Evolutionary conservation across 176 grass and related monocot species (phyloP).

Genomic region (Lolium multiflorum): DNA sequence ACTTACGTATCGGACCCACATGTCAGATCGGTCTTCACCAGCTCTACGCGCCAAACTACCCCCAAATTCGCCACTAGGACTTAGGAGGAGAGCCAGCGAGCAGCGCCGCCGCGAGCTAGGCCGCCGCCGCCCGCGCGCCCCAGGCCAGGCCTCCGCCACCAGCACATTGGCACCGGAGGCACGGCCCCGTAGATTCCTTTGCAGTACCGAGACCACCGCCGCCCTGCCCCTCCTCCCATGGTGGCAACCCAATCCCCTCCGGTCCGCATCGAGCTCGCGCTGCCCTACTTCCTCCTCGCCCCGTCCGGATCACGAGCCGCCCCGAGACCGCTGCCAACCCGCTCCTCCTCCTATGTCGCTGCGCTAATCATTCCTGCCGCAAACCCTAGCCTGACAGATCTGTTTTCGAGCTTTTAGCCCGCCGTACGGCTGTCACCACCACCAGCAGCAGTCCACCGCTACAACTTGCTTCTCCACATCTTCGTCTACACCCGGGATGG

Average conservation of each 20-base stretch:
- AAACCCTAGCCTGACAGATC: conserved; percentile 3
- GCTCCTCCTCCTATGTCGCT: neutral
- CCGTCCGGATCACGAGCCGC: neutral
- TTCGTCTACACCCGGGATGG: conserved; percentile 46
- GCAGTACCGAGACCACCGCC: neutral
- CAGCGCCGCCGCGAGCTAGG: neutral
- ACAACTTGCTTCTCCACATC: neutral
- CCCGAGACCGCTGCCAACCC: neutral
- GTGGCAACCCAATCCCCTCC: neutral
- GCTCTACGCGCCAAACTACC: neutral
- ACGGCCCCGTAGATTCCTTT: neutral
- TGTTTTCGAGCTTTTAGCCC: neutral
- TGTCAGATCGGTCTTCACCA: neutral
- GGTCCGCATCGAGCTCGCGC: neutral
- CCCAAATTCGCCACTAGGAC: conserved; percentile 2
- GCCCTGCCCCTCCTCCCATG: neutral
- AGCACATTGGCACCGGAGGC: neutral
- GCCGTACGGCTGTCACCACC: neutral
- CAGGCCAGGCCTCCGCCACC: neutral
- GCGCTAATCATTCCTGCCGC: neutral
- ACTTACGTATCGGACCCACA: neutral
- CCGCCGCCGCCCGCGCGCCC: neutral
- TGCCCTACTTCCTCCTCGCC: neutral
- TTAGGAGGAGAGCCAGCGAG: neutral
- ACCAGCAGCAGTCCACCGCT: neutral